Evolutionary conservation across 345 rosid genomes (phyloP).

Genomic region (Abelmoschus esculentus): DNA sequence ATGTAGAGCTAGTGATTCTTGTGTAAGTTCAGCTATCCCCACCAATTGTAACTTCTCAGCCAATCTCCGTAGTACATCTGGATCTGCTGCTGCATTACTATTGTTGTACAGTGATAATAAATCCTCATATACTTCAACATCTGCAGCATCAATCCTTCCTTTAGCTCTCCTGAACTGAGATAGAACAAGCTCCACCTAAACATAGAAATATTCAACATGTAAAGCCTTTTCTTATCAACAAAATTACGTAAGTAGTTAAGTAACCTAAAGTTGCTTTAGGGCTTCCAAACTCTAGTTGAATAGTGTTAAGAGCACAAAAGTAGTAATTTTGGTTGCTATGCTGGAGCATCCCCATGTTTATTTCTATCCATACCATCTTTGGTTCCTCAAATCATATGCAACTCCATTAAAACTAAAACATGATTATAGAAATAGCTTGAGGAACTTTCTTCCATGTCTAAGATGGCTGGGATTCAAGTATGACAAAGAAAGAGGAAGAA

Average conservation of each 20-base stretch:
- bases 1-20: slow-evolving; percentile 86
- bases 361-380: not conserved
- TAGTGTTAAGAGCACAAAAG: not conserved
- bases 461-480: not conserved
- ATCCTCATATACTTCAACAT: slow-evolving; percentile 52
- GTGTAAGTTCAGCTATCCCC: slow-evolving; percentile 68
- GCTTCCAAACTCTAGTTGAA: not conserved
- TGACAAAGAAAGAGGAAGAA: not conserved
- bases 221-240: not conserved
- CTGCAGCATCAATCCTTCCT: slow-evolving; percentile 65
- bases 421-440: not conserved
- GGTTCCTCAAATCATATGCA: not conserved
- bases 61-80: slow-evolving; percentile 46
- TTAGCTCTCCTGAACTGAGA: slow-evolving; percentile 83
- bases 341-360: not conserved
- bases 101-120: slow-evolving; percentile 54
- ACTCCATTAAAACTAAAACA: not conserved
- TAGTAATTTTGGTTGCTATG: not conserved
- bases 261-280: not conserved
- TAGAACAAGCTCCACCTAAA: slow-evolving; percentile 83
- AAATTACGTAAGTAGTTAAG: not conserved
- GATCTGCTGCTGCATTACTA: slow-evolving; percentile 39
- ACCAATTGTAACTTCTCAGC: slow-evolving; percentile 64
- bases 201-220: not conserved
- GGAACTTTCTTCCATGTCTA: not conserved